Evolutionary conservation across 2,329 filamentous ascomycete species (phyloP).

Genomic region (Trichoderma cornu-damae): DNA sequence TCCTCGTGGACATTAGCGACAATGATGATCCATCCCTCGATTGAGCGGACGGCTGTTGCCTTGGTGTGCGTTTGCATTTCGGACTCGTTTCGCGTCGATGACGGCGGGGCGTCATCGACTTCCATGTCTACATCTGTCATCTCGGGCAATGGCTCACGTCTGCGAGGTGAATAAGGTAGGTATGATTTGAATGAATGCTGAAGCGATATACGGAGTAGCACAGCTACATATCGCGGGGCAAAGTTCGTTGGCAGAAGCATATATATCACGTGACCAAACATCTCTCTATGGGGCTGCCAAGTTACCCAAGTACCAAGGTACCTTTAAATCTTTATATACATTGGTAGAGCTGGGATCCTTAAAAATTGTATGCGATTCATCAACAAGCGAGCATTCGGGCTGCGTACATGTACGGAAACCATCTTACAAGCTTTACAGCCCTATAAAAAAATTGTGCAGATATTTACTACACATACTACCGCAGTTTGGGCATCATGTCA

Average conservation of each 20-base stretch:
- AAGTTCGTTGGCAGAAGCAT: background rate
- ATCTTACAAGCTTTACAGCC: too few species aligned
- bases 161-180: background rate
- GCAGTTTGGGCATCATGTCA: too few species aligned
- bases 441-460: too few species aligned
- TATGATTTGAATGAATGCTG: constrained; percentile 2
- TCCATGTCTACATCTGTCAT: constrained; percentile 59
- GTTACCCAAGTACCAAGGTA: too few species aligned
- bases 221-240: constrained; percentile 6
- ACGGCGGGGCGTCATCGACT: constrained; percentile 41
- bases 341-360: too few species aligned
- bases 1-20: constrained; percentile 86
- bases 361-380: too few species aligned
- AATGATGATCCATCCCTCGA: constrained; percentile 85
- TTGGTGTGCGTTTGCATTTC: constrained; percentile 69
- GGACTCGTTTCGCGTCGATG: constrained; percentile 47
- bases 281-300: too few species aligned
- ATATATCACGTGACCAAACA: constrained; percentile 14
- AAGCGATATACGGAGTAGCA: background rate
- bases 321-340: too few species aligned
- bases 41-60: constrained; percentile 76
- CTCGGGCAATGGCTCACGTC: constrained; percentile 4
- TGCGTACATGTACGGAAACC: too few species aligned
- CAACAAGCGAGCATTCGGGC: too few species aligned
- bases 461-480: too few species aligned